Evolutionary conservation across 352 stramenopile genomes (phyloP), one percentile per base, ranked within the genome.

Genomic region (Elongisporangium senticosum): DNA sequence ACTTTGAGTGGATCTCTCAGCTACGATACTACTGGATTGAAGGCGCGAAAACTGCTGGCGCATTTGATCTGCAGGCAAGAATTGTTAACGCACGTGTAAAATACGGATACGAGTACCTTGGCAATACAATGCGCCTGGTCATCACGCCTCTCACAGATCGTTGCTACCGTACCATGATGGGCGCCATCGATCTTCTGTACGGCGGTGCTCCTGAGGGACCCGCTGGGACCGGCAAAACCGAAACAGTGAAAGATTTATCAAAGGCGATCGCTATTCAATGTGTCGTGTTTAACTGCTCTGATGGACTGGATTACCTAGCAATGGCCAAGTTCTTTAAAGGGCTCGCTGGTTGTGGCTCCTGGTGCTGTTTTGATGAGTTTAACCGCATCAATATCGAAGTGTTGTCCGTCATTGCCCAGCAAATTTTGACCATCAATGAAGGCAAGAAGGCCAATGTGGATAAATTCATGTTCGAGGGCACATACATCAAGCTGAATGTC

Each of bases 311-410:
- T 57, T 98, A 98, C 69, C 61, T 96, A 53, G 93, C 93, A 17
- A 98, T 97, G 93, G 93, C 86, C 26, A 98, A 98, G 62, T 98
- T 98, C 71, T 98, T 98, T 68, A 98, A 98, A 61, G 93, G 93
- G 0, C 74, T 98, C 7, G 93, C 92, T 6, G 87, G 83, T 10
- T 96, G 84, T 23, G 94, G 94, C 15, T 91, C 92, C 10, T 98
- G 94, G 94, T 93, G 87, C 49, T 98, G 93, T 58, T 98, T 98
- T 55, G 87, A 96, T 49, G 93, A 98, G 63, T 98, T 98, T 62
- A 98, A 98, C 67, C 89, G 94, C 26, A 98, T 98, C 69, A 96
- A 97, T 58, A 93, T 98, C 39, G 93, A 98, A 60, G 94, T 98
- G 51, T 64, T 98, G 15, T 97, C 89, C 2, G 93, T 98, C 24